Percentiles rank a stretch among this genome's conserved stretches.
phyloP scores from a whole-genome alignment of 2,329 filamentous ascomycete species.

The Penicillium sp. region DNA sequence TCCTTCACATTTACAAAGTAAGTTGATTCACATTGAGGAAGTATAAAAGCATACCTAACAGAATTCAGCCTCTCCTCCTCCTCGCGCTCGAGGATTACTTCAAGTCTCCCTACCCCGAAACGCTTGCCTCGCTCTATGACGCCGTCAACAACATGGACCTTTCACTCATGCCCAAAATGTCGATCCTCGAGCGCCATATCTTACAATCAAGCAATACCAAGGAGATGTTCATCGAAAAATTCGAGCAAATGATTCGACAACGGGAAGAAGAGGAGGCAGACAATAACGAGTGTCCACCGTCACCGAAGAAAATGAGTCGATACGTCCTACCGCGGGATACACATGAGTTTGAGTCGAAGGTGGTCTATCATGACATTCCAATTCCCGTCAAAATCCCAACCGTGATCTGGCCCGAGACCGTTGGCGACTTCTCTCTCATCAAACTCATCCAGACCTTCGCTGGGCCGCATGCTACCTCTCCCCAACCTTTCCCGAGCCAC shows the following conservation, averaged over 20 bases:
- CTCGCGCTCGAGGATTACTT: slow-evolving; percentile 97
- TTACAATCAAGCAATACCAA: slow-evolving; percentile 90
- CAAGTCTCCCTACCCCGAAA: slow-evolving; percentile 85
- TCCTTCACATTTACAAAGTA: slow-evolving; percentile 98
- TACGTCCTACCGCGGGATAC: slow-evolving; percentile 89
- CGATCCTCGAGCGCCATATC: slow-evolving; percentile 80
- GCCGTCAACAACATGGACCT: slow-evolving; percentile 97
- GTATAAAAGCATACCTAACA: slow-evolving; percentile 17
- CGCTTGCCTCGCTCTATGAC: slow-evolving; percentile 83
- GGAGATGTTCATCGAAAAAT: slow-evolving; percentile 97
- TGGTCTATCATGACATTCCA: slow-evolving; percentile 94
- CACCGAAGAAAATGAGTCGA: slow-evolving; percentile 63
- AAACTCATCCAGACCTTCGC: slow-evolving; percentile 97
- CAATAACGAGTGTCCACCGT: slow-evolving; percentile 41
- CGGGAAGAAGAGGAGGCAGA: slow-evolving; percentile 62
- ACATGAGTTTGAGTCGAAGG: slow-evolving; percentile 94
- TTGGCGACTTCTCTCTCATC: slow-evolving; percentile 95
- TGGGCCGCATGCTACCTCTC: slow-evolving; percentile 76
- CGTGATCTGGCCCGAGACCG: slow-evolving; percentile 90
- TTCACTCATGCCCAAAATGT: slow-evolving; percentile 86
- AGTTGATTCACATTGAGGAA: slow-evolving; percentile 21
- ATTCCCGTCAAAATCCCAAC: slow-evolving; percentile 97
- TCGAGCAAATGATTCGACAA: slow-evolving; percentile 89
- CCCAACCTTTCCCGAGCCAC: slow-evolving; percentile 83
- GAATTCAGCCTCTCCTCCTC: slow-evolving; percentile 76